Evolutionary conservation across 306 rosid genomes (phyloP), one percentile per base, ranked within the genome.

Genomic region (Mimosa pudica): DNA sequence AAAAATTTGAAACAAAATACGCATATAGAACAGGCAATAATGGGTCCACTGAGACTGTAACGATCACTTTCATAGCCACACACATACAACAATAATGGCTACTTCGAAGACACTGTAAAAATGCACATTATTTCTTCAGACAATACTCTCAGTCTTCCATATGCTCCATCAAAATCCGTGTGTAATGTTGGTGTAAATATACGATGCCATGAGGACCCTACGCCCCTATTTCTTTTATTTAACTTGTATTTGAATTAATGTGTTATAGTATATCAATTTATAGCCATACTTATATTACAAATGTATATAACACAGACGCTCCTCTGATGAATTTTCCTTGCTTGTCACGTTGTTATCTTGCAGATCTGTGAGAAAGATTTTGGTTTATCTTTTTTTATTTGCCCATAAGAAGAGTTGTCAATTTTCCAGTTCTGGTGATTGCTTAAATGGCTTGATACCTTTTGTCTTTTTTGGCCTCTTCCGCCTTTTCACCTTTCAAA

Each of bases 401-500:
- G 12, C 52, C 4, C 4, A 47, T 47, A 47, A 41, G 18, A 32
- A 72, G 70, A 76, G 76, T 48, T 82, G 52, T 55, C 79, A 45
- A 57, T 76, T 82, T 68, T 68, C 44, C 73, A 52, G 17, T 20
- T 75, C 70, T 71, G 62, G 66, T 71, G 13, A 47, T 48, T 1
- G 44, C 16, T 7, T 71, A 6, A 64, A 41, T 71, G 68, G 71
- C 67, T 76, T 71, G 84, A 72, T 82, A 73, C 89, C 82, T 80
- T 80, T 61, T 73, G 82, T 85, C 86, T 82, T 11, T 64, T 82
- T 82, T 80, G 80, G 80, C 84, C 63, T 76, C 57, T 42, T 64
- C 44, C 68, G 51, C 18, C 64, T 69, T 83, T 69, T 55, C 79
- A 13, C 36, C 57, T 41, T 82, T 86, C 80, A 82, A 75, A 41